phyloP scores from a whole-genome alignment of 1,284 basidiomycete genomes.

The Austroboletus novae-zelandiae region DNA sequence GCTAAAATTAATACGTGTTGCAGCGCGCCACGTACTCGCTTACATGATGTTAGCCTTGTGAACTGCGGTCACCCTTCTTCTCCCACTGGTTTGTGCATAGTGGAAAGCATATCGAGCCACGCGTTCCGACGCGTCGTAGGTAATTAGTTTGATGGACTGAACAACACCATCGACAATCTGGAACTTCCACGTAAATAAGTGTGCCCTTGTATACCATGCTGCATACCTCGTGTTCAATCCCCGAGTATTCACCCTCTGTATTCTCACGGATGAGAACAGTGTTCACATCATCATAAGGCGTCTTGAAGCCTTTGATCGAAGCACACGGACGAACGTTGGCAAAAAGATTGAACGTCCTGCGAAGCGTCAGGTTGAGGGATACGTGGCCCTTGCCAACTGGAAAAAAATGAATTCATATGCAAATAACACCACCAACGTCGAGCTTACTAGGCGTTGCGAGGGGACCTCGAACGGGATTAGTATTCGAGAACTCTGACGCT shows the following conservation, averaged over 20 bases:
- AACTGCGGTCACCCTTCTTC: conserved; percentile 95
- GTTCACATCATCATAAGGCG: conserved; percentile 97
- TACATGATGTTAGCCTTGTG: conserved; percentile 99
- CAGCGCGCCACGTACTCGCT: conserved; percentile 25
- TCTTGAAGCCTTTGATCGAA: conserved; percentile 97
- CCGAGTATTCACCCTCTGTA: conserved; percentile 99
- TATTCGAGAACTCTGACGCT: conserved; percentile 1
- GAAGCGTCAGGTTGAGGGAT: conserved; percentile 95
- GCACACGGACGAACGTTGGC: conserved; percentile 98
- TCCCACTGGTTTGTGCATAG: conserved; percentile 86
- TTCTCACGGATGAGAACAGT: conserved; percentile 99
- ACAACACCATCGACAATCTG: conserved; percentile 96
- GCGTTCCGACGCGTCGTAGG: conserved; percentile 98
- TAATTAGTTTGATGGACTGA: conserved; percentile 99
- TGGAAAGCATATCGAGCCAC: conserved; percentile 99
- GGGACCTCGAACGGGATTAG: conserved; percentile 55
- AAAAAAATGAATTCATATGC: conserved; percentile 7
- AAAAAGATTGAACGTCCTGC: conserved; percentile 97
- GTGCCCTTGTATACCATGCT: not conserved
- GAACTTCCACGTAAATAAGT: conserved; percentile 12
- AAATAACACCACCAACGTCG: conserved; percentile 1
- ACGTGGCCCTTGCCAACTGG: conserved; percentile 98
- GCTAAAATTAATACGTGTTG: conserved; percentile 12
- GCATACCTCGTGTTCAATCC: conserved; percentile 93
- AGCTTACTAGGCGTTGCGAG: conserved; percentile 87